Percentiles rank a stretch among this genome's conserved stretches.
phyloP scores from a whole-genome alignment of 2,329 filamentous ascomycete genomes.

The Aspergillus tamarii region DNA sequence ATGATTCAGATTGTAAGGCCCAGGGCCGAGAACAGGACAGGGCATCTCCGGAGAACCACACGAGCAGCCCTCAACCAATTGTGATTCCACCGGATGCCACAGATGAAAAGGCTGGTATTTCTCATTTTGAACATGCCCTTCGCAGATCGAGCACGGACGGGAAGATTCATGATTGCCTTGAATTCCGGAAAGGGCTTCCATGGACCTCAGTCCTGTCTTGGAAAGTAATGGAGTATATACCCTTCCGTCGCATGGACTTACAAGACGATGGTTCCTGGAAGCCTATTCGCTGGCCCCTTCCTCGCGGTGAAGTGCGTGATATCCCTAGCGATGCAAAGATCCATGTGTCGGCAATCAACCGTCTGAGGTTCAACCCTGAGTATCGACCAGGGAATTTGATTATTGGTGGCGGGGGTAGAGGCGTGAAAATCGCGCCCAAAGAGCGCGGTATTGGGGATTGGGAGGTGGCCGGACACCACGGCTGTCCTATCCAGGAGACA shows the following conservation, averaged over 20 bases:
- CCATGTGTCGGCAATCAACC: conserved; percentile 73
- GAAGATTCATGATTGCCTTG: conserved; percentile 70
- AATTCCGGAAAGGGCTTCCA: conserved; percentile 64
- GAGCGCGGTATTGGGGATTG: not conserved
- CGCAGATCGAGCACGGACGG: conserved; percentile 53
- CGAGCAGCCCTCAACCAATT: not conserved
- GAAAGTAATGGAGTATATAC: conserved; percentile 80
- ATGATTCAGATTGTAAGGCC: conserved; percentile 25
- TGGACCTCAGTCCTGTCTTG: conserved; percentile 64
- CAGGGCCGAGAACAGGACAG: not conserved
- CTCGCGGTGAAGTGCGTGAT: conserved; percentile 77
- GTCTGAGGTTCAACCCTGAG: conserved; percentile 64
- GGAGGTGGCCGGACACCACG: not conserved
- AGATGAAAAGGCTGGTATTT: not conserved
- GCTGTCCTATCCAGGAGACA: not conserved
- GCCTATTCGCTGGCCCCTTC: conserved; percentile 78
- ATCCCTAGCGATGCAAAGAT: conserved; percentile 71
- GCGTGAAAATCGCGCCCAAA: conserved; percentile 42
- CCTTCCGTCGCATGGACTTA: conserved; percentile 80
- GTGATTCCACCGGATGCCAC: not conserved
- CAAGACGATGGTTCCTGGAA: conserved; percentile 74
- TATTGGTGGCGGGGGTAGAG: conserved; percentile 75
- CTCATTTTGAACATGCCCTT: not conserved
- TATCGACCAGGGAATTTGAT: conserved; percentile 82
- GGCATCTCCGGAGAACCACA: not conserved